Percentiles rank a stretch among this genome's conserved stretches.
phyloP scores from a whole-genome alignment of 257 asterid species.

The Thymus quinquecostatus region DNA sequence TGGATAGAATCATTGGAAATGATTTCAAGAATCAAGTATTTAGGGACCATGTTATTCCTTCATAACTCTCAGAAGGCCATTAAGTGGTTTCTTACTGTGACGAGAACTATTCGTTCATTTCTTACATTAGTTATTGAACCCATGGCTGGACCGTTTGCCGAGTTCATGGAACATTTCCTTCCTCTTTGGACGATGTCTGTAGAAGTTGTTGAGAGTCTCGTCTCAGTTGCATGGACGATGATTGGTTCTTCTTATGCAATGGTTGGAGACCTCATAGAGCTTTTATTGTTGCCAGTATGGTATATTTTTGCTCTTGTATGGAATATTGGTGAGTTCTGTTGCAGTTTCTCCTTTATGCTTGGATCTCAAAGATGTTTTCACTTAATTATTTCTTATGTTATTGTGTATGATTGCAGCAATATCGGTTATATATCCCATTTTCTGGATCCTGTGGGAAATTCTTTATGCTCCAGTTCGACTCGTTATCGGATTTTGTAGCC shows the following conservation, averaged over 20 bases:
- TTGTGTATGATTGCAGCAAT: conserved; percentile 60
- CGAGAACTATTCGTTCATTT: conserved; percentile 62
- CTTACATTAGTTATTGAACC: conserved; percentile 62
- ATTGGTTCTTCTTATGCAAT: conserved; percentile 60
- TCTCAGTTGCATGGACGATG: conserved; percentile 72
- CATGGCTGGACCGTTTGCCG: conserved; percentile 66
- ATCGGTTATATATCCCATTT: conserved; percentile 63
- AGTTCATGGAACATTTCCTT: conserved; percentile 62
- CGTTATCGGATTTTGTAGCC: conserved; percentile 57
- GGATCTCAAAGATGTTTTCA: conserved; percentile 7
- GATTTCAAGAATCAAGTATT: conserved; percentile 83
- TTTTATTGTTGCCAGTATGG: conserved; percentile 78
- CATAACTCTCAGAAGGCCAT: conserved; percentile 93
- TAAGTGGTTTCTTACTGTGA: conserved; percentile 73
- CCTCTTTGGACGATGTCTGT: conserved; percentile 68
- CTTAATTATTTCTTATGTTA: conserved; percentile 4
- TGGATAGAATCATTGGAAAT: conserved; percentile 98
- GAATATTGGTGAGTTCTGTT: conserved; percentile 62
- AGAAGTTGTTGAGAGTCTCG: conserved; percentile 54
- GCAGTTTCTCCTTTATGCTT: conserved; percentile 1
- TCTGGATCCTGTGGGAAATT: conserved; percentile 78
- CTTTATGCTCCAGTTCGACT: conserved; percentile 78
- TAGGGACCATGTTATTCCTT: conserved; percentile 98
- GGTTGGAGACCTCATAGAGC: conserved; percentile 60
- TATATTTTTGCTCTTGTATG: conserved; percentile 47